Percentiles rank a stretch among this genome's conserved stretches.
phyloP scores from a whole-genome alignment of 495 filamentous ascomycete species.

The Xylaria venustula region DNA sequence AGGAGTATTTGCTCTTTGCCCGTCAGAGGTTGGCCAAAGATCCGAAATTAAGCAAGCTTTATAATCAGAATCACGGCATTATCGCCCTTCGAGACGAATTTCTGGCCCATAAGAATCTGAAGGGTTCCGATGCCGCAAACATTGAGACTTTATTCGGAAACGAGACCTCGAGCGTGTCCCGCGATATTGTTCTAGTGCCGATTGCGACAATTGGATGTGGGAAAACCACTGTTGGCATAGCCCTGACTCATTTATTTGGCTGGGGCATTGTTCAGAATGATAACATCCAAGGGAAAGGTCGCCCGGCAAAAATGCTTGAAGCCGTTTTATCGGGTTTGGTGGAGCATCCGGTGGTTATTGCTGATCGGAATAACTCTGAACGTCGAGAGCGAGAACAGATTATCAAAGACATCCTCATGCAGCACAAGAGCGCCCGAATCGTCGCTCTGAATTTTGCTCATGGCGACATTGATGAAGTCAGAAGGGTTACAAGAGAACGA shows the following conservation, averaged over 20 bases:
- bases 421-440: constrained; percentile 61
- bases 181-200: constrained; percentile 75
- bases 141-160: constrained; percentile 32
- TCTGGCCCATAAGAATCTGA: constrained; percentile 72
- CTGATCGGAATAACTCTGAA: constrained; percentile 93
- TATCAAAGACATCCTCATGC: constrained; percentile 68
- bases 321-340: constrained; percentile 61
- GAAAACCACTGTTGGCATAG: constrained; percentile 89
- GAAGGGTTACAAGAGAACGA: constrained; percentile 70
- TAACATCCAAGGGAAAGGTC: constrained; percentile 78
- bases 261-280: constrained; percentile 98
- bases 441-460: constrained; percentile 96
- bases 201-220: constrained; percentile 93
- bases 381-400: constrained; percentile 83
- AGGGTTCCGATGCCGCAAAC: constrained; percentile 68
- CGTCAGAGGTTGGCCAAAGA: constrained; percentile 67
- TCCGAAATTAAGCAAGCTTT: constrained; percentile 60
- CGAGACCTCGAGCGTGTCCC: constrained; percentile 42
- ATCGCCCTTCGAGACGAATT: constrained; percentile 88
- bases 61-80: constrained; percentile 91
- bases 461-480: constrained; percentile 65
- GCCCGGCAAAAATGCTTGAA: constrained; percentile 69
- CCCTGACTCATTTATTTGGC: constrained; percentile 76
- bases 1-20: constrained; percentile 84
- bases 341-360: constrained; percentile 69